Base-by-base conservation (phyloP, 495 filamentous ascomycete genomes). In the Xylaria telfairii region DNA sequence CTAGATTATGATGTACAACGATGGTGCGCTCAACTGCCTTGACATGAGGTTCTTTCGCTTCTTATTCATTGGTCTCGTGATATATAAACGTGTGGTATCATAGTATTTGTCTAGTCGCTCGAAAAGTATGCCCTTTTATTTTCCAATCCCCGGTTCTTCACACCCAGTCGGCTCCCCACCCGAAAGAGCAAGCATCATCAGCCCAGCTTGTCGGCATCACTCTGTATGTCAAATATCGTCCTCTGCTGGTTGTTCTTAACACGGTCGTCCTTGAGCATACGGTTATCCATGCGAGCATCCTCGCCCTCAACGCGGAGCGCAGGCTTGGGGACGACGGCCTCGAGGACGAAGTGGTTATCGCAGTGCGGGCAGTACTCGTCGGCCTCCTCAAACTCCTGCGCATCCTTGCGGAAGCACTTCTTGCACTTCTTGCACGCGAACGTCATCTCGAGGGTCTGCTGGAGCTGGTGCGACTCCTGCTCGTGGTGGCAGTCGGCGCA, bases 361-460 rank as follows among this genome's bases (percentile, higher is more conserved):
- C 96, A 99, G 83, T 97, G 92, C n/a, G 96, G 96, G 83, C 96
- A 98, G 84, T 97, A 98, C 81, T 99, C 96, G 85, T 99, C 96
- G 79, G 93, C 93, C 73, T 98, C 96, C 75, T 99, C 96, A 77
- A 97, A 97, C 78, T 97, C 92, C 63, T 87, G 80, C 21, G 90
- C 90, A 75, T 98, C 92, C 83, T 98, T 99, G 57, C 96, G 92
- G 86, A 99, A 99, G 80, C 90, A 93, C 84, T 98, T 98, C 73
- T 91, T 93, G 89, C 96, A 99, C 84, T 99, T 99, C 70, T 99
- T 99, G 87, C 96, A 99, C 32, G 92, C 94, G 76, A 99, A 98
- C 0, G 78, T 91, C 94, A 99, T 96, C 72, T 98, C 96, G 72
- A 89, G 84, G 49, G 83, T 84, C 81, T 98, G 92, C 46, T 87